Evolutionary conservation across 2,329 filamentous ascomycete species (phyloP).

Genomic region (Trichoderma sp.): DNA sequence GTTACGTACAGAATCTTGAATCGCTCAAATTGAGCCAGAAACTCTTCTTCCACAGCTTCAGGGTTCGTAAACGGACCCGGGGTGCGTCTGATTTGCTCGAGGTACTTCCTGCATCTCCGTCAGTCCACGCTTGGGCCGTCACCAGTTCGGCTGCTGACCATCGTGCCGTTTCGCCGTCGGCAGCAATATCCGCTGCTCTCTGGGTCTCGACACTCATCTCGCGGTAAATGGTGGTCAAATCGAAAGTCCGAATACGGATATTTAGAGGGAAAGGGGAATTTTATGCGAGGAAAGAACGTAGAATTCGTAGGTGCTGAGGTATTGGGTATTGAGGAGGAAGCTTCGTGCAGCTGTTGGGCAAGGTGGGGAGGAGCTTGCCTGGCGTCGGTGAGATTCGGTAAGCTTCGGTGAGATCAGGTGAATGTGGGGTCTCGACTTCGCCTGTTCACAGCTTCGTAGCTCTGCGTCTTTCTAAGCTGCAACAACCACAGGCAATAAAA

Average conservation of each 20-base stretch:
- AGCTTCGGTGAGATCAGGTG: conserved; percentile 33
- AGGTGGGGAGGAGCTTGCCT: not conserved
- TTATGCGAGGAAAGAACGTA: not conserved
- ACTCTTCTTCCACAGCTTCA: conserved; percentile 50
- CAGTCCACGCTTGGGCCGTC: conserved; percentile 15
- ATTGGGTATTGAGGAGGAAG: not conserved
- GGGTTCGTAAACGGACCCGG: conserved; percentile 78
- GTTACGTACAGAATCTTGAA: conserved; percentile 70
- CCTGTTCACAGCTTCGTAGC: not conserved
- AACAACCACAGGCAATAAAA: not conserved
- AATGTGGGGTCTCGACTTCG: conserved; percentile 31
- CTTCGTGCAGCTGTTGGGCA: conserved; percentile 3
- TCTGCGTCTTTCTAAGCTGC: not conserved
- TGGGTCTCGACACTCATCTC: conserved; percentile 29
- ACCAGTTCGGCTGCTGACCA: conserved; percentile 30
- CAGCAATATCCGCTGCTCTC: conserved; percentile 6
- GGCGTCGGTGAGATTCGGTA: conserved; percentile 22
- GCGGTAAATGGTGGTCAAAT: not conserved
- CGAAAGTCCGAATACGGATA: not conserved
- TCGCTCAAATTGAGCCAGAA: conserved; percentile 56
- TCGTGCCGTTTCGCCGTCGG: conserved; percentile 32
- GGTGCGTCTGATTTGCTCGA: conserved; percentile 75
- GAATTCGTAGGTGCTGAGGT: not conserved
- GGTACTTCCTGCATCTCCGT: conserved; percentile 63
- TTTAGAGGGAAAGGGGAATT: not conserved